These are phyloP conservation scores for Peronosclerospora sorghi DNA, from an alignment of 352 stramenopile species.

Conservation along the genomic window DNA sequence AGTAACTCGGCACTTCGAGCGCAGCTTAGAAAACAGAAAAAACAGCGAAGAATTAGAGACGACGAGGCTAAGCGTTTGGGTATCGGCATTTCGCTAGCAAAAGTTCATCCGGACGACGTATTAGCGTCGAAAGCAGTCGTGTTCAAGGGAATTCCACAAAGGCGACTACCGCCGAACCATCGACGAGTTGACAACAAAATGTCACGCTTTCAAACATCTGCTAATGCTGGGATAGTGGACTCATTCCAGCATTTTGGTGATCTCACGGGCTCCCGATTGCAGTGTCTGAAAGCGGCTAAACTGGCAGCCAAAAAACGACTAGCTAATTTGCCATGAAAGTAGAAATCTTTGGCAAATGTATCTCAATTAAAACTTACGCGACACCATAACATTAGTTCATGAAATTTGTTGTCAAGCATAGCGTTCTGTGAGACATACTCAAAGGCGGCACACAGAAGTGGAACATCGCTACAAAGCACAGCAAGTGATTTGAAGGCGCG, in stretches of 20 bases:
- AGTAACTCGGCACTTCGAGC: conserved; percentile 48
- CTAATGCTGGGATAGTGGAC: conserved; percentile 11
- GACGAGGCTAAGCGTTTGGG: conserved; percentile 30
- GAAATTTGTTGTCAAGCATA: background rate
- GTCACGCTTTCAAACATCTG: too few relatives aligned
- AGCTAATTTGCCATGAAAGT: conserved; percentile 2
- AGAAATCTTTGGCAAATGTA: too few relatives aligned
- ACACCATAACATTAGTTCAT: too few relatives aligned
- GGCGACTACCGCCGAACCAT: too few relatives aligned
- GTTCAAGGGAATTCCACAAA: conserved; percentile 40
- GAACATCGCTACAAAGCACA: conserved; percentile 50
- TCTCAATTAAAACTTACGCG: too few relatives aligned
- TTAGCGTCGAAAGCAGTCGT: conserved; percentile 39
- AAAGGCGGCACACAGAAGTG: conserved; percentile 35
- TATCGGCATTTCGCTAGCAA: conserved; percentile 48
- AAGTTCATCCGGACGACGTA: conserved; percentile 48
- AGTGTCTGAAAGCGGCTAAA: conserved; percentile 28
- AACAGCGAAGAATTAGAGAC: conserved; percentile 27
- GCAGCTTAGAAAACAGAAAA: conserved; percentile 50
- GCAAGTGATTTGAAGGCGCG: conserved; percentile 62
- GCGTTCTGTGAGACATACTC: conserved; percentile 7
- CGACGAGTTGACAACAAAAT: too few relatives aligned
- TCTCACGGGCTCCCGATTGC: conserved; percentile 33
- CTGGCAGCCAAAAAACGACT: conserved; percentile 11
- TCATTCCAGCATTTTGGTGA: conserved; percentile 63